phyloP scores from a whole-genome alignment of 2,329 filamentous ascomycete genomes.

The Plenodomus lindquistii region DNA sequence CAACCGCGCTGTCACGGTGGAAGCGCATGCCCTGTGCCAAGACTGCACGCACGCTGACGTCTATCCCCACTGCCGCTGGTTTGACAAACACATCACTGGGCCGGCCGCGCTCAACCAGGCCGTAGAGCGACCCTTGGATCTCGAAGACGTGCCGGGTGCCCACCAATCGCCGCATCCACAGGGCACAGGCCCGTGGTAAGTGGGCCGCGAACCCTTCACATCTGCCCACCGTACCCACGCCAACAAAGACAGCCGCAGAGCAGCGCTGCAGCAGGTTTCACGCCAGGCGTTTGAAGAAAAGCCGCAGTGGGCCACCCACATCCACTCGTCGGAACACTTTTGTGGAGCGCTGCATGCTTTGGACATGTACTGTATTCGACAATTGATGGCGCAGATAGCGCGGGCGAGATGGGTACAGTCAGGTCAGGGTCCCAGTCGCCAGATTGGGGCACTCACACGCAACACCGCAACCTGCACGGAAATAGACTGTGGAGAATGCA shows the following conservation, averaged over 20 bases:
- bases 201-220: conserved; percentile 21
- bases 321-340: conserved; percentile 17
- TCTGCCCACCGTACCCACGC: conserved; percentile 19
- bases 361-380: conserved; percentile 4
- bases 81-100: conserved; percentile 4
- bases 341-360: conserved; percentile 13
- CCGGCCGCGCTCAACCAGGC: conserved; percentile 17
- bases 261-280: conserved; percentile 11
- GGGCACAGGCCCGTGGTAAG: conserved; percentile 13
- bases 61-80: conserved; percentile 15
- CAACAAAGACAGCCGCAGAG: background rate
- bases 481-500: background rate
- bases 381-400: conserved; percentile 1
- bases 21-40: conserved; percentile 9
- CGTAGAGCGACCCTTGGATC: conserved; percentile 24
- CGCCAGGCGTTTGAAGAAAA: conserved; percentile 27
- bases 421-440: too few species aligned
- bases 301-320: conserved; percentile 12
- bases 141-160: conserved; percentile 6
- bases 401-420: too few species aligned
- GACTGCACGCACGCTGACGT: conserved; percentile 30
- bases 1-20: background rate
- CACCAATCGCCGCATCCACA: conserved; percentile 20
- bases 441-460: conserved; percentile 6
- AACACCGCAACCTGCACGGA: conserved; percentile 3